Conservation (phyloP, 257 asterid species). For the Fraxinus excelsior region DNA sequence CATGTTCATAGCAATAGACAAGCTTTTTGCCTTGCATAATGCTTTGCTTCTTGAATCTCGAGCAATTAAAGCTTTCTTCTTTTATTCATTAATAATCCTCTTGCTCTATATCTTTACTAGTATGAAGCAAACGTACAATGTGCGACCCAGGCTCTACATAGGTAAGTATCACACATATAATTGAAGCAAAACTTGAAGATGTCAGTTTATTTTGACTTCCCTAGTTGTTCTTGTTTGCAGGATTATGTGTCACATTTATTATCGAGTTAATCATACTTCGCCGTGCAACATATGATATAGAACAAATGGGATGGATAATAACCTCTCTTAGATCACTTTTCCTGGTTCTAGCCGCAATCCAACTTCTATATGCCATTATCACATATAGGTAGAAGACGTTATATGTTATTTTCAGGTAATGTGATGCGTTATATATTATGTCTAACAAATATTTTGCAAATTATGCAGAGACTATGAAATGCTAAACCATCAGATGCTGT, state of each 20-base stretch:
- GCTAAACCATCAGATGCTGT: conserved; percentile 63
- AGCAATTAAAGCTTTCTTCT: conserved; percentile 54
- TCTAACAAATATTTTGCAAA: not conserved
- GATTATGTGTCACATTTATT: conserved; percentile 55
- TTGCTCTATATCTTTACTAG: conserved; percentile 82
- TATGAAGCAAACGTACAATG: conserved; percentile 69
- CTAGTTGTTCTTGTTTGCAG: conserved; percentile 33
- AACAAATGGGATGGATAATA: conserved; percentile 52
- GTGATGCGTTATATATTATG: not conserved
- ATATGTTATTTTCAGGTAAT: not conserved
- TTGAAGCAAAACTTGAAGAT: not conserved
- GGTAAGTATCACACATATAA: conserved; percentile 39
- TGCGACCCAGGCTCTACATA: conserved; percentile 68
- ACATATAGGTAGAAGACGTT: conserved; percentile 56
- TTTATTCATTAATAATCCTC: conserved; percentile 61
- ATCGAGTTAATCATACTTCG: conserved; percentile 52
- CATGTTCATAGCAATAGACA: conserved; percentile 79
- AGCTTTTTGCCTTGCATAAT: conserved; percentile 73
- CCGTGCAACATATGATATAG: conserved; percentile 34
- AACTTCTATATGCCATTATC: conserved; percentile 65
- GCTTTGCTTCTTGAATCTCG: conserved; percentile 78
- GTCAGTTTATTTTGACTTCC: not conserved
- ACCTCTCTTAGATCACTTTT: conserved; percentile 45
- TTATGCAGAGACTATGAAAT: conserved; percentile 71
- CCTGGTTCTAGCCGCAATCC: conserved; percentile 43